These are phyloP conservation scores for Myxozyma vanderwaltii DNA, from an alignment of 805 yeast genomes.

Conservation along the genomic window DNA sequence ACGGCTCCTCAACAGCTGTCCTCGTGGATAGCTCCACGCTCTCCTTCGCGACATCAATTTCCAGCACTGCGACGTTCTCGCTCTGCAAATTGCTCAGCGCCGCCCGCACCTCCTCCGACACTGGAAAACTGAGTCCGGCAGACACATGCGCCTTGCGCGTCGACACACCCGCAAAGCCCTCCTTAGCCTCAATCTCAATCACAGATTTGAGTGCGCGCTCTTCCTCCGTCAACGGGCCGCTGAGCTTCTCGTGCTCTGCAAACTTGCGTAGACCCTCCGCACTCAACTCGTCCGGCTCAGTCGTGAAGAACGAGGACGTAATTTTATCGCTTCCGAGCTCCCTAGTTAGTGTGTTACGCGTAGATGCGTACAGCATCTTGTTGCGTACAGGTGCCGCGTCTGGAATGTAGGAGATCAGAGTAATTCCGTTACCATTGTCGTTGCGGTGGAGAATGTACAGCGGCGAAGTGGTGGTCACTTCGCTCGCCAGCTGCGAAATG, in stretches of 20 bases:
- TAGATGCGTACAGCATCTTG: constrained; percentile 93
- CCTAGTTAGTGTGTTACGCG: constrained; percentile 73
- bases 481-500: constrained; percentile 43
- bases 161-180: constrained; percentile 26
- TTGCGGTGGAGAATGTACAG: constrained; percentile 51
- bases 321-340: constrained; percentile 66
- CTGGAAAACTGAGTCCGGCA: constrained; percentile 33
- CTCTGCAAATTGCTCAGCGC: constrained; percentile 43
- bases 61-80: constrained; percentile 49
- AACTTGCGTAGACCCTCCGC: constrained; percentile 52
- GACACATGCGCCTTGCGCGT: constrained; percentile 30
- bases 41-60: constrained; percentile 56
- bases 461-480: constrained; percentile 48
- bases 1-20: constrained; percentile 36
- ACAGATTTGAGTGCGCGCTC: constrained; percentile 47
- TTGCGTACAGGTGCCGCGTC: constrained; percentile 77
- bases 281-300: constrained; percentile 58
- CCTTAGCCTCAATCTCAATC: constrained; percentile 27
- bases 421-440: constrained; percentile 41
- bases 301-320: constrained; percentile 55
- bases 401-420: constrained; percentile 83
- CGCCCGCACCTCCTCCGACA: constrained; percentile 41
- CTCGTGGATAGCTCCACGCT: constrained; percentile 47
- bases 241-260: constrained; percentile 44
- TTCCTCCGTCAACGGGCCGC: constrained; percentile 57